Evolutionary conservation across 441 rosid genomes (phyloP), one percentile per base, ranked within the genome.

Genomic region (Aleurites moluccanus): DNA sequence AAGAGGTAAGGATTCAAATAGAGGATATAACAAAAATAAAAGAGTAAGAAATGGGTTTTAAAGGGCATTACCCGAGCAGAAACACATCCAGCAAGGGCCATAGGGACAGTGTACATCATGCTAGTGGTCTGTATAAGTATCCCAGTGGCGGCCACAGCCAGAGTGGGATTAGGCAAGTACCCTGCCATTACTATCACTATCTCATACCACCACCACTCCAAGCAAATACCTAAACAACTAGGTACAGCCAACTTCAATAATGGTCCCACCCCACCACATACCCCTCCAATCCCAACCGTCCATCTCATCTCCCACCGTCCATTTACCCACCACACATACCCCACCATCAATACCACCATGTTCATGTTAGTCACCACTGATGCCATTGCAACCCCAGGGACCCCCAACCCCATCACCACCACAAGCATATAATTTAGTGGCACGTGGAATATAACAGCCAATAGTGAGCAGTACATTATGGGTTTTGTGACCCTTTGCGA

Each of bases 181-280:
- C 99, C 99, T 6, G 97, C 93, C 86, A 95, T 73, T 45, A 95
- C 85, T 3, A 80, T 95, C 85, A 95, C 92, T 10, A 95, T 91
- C 92, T 95, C 98, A 56, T 95, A 95, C 99, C 99, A 93, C 99
- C 98, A 95, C 99, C 99, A 95, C 88, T 95, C 99, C 75, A 93
- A 82, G 84, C 99, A 95, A 66, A 93, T 95, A 80, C 97, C 97
- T 65, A 91, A 78, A 77, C 99, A 95, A 63, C 99, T 95, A 10
- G 99, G 99, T 69, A 95, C 88, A 27, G 99, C 98, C 87, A 95
- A 80, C 78, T 73, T 85, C 95, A 91, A 75, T 44, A 95, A 78
- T 52, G 93, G 84, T 52, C 89, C 94, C 64, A 95, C 67, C 75
- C 98, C 99, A 62, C 83, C 85, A 60, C 88, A 78, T 30, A 83